A percentile compares a stretch with the other conserved stretches of the same genome.
Conservation (phyloP, 1,284 basidiomycete genomes). For the Boletellus deceptivus region DNA sequence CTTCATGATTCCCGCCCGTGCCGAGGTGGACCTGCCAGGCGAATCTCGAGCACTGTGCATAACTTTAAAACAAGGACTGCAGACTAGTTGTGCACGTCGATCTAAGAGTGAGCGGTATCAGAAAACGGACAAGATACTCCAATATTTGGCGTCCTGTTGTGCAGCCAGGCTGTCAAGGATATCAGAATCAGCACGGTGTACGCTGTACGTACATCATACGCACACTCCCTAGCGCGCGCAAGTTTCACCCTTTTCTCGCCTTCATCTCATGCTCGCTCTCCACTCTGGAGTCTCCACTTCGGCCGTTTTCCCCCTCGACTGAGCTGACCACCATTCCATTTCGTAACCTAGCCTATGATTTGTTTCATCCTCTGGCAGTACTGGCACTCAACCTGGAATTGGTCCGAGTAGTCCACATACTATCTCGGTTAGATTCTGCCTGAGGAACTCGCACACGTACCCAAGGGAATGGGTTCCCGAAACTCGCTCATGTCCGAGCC, state of each 20-base stretch:
- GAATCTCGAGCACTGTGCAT: too few relatives aligned
- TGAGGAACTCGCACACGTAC: too few relatives aligned
- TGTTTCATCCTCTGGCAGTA: background rate
- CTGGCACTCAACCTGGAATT: background rate
- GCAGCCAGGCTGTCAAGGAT: background rate
- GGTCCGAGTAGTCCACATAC: too few relatives aligned
- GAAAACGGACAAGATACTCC: background rate
- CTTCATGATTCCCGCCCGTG: background rate
- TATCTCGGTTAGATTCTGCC: too few relatives aligned
- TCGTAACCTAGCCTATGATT: background rate
- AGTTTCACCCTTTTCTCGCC: background rate
- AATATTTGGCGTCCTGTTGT: background rate
- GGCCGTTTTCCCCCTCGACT: background rate
- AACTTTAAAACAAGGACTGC: background rate
- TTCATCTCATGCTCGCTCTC: background rate
- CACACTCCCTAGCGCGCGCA: background rate
- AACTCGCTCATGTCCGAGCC: too few relatives aligned
- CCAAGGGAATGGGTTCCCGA: too few relatives aligned
- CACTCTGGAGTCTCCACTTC: background rate
- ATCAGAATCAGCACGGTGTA: background rate
- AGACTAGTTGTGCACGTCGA: background rate
- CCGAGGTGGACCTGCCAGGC: background rate
- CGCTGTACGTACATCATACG: background rate
- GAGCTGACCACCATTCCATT: background rate
- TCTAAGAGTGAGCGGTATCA: background rate